A percentile compares a stretch with the other conserved stretches of the same genome.
phyloP scores from a whole-genome alignment of 208 protist species.

The Acanthamoeba sp. region DNA sequence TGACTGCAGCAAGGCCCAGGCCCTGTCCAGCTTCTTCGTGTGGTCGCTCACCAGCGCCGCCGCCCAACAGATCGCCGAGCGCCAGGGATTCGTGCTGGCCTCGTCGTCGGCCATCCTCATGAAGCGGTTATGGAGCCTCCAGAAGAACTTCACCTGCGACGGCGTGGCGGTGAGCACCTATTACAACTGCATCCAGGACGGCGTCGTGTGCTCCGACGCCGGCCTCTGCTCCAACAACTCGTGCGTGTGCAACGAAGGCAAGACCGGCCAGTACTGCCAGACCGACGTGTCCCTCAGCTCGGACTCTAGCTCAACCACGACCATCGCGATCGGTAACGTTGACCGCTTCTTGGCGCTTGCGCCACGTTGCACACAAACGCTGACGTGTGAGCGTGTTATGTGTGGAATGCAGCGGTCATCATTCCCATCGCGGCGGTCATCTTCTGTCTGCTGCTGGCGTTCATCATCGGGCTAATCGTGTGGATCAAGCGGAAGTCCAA shows the following conservation, averaged over 20 bases:
- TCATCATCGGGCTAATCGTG: constrained; percentile 1
- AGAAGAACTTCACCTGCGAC: constrained; percentile 36
- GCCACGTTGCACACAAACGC: too few relatives aligned
- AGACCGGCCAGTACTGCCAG: constrained; percentile 35
- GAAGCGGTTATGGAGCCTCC: background rate
- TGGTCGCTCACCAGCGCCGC: background rate
- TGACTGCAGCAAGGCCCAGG: constrained; percentile 19
- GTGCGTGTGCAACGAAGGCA: constrained; percentile 11
- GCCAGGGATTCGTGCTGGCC: constrained; percentile 43
- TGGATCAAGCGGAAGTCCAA: background rate
- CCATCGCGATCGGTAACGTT: background rate
- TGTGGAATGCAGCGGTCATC: background rate
- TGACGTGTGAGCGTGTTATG: background rate
- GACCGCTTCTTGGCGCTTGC: background rate
- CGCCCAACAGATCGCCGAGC: background rate
- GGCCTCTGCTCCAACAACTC: background rate
- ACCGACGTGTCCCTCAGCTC: background rate
- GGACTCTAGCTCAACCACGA: background rate
- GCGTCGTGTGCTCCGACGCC: constrained; percentile 1
- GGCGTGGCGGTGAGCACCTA: constrained; percentile 22
- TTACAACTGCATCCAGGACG: constrained; percentile 6
- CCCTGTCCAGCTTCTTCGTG: constrained; percentile 1
- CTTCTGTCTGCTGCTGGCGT: background rate
- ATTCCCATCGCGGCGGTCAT: constrained; percentile 7
- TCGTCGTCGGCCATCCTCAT: background rate